A percentile compares a stretch with the other conserved stretches of the same genome.
Evolutionary conservation across 1,284 basidiomycete species (phyloP).

Genomic region (Pseudozyma hubeiensis): DNA sequence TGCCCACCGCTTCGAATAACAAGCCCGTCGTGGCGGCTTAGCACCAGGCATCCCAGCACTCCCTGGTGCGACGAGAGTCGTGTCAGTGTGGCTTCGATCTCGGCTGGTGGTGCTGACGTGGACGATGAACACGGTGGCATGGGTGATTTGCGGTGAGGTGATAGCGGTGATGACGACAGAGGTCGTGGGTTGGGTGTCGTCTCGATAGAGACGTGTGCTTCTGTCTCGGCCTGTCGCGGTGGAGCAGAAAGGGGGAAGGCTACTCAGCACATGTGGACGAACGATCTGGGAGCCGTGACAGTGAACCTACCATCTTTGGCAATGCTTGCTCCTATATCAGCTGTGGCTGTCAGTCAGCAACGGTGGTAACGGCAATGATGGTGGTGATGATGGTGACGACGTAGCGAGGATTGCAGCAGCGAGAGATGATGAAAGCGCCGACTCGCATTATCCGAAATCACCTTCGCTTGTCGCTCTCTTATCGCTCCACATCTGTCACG

Average conservation of each 20-base stretch:
- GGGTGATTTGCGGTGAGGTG: constrained; percentile 44
- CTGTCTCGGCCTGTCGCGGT: constrained; percentile 17
- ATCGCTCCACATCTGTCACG: constrained; percentile 29
- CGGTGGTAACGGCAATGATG: not conserved
- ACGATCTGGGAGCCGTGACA: not conserved
- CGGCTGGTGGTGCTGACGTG: constrained; percentile 50
- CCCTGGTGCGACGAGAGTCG: constrained; percentile 55
- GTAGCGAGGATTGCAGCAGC: not conserved
- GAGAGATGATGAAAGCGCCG: too few species aligned
- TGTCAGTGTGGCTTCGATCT: constrained; percentile 61
- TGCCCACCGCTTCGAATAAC: constrained; percentile 61
- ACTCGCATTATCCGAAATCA: too few species aligned
- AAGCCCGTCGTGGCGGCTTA: constrained; percentile 57
- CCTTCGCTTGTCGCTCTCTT: constrained; percentile 6
- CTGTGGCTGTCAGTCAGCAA: too few species aligned
- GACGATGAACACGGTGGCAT: constrained; percentile 54
- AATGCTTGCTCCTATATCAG: not conserved
- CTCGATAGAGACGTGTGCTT: constrained; percentile 25
- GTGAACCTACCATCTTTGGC: not conserved
- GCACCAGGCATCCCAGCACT: constrained; percentile 57
- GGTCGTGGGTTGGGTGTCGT: constrained; percentile 15
- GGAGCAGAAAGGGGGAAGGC: not conserved
- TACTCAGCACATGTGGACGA: too few species aligned
- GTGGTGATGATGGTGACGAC: not conserved
- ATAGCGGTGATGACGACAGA: constrained; percentile 30